Evolutionary conservation across 2,329 filamentous ascomycete species (phyloP).

Genomic region (Diaporthe citri): DNA sequence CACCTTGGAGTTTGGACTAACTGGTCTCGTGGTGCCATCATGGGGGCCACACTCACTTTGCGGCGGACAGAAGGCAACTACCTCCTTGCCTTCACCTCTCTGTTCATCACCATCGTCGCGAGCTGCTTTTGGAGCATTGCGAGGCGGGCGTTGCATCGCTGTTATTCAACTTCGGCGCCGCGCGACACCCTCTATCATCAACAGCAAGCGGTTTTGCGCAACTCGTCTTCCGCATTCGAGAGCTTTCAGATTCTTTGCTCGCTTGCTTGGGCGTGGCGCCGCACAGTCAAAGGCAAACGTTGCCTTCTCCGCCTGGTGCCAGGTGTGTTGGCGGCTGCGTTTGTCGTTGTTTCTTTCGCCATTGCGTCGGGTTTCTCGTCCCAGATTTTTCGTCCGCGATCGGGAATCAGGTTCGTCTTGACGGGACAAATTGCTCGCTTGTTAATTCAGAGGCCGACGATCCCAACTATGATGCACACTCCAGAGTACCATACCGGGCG

Average conservation of each 20-base stretch:
- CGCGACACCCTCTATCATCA: constrained; percentile 47
- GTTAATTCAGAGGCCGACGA: neutral
- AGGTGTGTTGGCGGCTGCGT: neutral
- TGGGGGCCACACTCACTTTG: constrained; percentile 50
- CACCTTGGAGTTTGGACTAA: constrained; percentile 49
- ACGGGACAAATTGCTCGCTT: constrained; percentile 26
- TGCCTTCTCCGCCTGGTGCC: neutral
- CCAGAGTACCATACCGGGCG: neutral
- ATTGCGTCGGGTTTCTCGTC: constrained; percentile 20
- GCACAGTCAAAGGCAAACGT: no score
- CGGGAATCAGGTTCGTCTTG: constrained; percentile 25
- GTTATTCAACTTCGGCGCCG: constrained; percentile 38
- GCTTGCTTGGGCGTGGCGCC: constrained; percentile 6
- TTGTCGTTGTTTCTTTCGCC: constrained; percentile 6
- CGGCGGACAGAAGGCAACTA: constrained; percentile 47
- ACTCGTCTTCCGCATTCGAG: neutral
- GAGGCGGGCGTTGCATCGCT: constrained; percentile 42
- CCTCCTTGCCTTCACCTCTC: constrained; percentile 50
- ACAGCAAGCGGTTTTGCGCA: constrained; percentile 40
- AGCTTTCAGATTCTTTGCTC: neutral
- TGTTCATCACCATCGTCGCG: constrained; percentile 47
- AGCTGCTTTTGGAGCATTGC: constrained; percentile 44
- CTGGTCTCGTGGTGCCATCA: constrained; percentile 47
- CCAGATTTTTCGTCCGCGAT: constrained; percentile 1
- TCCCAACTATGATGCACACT: neutral